These are phyloP conservation scores for Talaromyces pinophilus DNA, from an alignment of 2,329 filamentous ascomycete species.

Conservation along the genomic window DNA sequence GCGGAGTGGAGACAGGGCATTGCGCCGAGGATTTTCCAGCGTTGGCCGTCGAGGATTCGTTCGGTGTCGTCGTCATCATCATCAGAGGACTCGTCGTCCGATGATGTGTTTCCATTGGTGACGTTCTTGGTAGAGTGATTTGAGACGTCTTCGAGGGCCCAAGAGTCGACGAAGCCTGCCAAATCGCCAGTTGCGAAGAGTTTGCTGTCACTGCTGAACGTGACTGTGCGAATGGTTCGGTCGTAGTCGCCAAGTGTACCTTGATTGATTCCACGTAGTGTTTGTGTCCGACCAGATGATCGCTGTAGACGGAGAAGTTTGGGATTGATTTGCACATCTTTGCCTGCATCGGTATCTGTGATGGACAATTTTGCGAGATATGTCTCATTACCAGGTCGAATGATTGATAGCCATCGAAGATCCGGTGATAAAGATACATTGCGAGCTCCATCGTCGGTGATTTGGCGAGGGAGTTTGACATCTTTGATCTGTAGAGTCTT, in stretches of 20 bases:
- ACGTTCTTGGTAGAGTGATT: constrained; percentile 34
- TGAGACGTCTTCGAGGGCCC: constrained; percentile 65
- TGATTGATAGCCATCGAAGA: constrained; percentile 48
- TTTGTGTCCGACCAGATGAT: constrained; percentile 28
- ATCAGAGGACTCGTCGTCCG: constrained; percentile 50
- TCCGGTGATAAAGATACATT: constrained; percentile 57
- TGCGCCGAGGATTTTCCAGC: constrained; percentile 71
- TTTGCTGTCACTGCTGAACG: constrained; percentile 78
- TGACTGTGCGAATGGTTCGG: constrained; percentile 69
- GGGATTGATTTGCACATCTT: constrained; percentile 47
- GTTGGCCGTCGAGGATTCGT: constrained; percentile 59
- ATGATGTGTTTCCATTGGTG: constrained; percentile 30
- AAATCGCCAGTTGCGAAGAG: constrained; percentile 79
- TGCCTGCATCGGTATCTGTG: constrained; percentile 39
- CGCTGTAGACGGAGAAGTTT: constrained; percentile 17
- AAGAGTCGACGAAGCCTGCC: constrained; percentile 83
- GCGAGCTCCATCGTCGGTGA: constrained; percentile 66
- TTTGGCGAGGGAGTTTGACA: constrained; percentile 61
- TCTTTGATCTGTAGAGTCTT: constrained; percentile 71
- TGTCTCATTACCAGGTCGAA: constrained; percentile 63
- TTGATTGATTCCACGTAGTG: constrained; percentile 53
- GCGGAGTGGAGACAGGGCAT: constrained; percentile 67
- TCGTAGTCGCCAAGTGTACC: constrained; percentile 75
- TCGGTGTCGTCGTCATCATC: constrained; percentile 45
- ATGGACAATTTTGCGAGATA: constrained; percentile 53